Evolutionary conservation across 768 basidiomycete species (phyloP).

Genomic region (Boletellus ananas): DNA sequence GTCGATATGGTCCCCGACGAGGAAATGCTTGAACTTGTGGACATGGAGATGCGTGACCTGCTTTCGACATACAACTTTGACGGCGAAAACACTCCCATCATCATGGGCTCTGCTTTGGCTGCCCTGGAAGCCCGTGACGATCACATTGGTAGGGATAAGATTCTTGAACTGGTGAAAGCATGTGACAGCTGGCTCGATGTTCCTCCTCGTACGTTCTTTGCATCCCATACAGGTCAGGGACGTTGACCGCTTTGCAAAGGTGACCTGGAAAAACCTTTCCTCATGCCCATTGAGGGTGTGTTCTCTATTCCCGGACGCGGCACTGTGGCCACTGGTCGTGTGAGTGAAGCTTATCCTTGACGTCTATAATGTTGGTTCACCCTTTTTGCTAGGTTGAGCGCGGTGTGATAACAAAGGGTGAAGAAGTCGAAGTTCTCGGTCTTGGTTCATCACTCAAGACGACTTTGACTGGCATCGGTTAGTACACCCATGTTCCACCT

Average conservation of each 20-base stretch:
- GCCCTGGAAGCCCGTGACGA: slow-evolving; percentile 85
- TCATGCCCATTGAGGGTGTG: slow-evolving; percentile 93
- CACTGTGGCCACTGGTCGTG: slow-evolving; percentile 94
- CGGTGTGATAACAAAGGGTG: slow-evolving; percentile 85
- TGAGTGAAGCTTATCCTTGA: slow-evolving; percentile 33
- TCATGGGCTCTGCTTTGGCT: slow-evolving; percentile 96
- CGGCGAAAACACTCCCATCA: slow-evolving; percentile 95
- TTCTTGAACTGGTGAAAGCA: slow-evolving; percentile 75
- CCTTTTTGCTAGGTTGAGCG: slow-evolving; percentile 70
- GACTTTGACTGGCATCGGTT: slow-evolving; percentile 90
- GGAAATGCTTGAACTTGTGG: slow-evolving; percentile 98
- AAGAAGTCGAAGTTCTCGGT: slow-evolving; percentile 91
- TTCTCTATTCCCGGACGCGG: slow-evolving; percentile 99
- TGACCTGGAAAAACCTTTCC: slow-evolving; percentile 97
- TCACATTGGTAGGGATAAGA: slow-evolving; percentile 76
- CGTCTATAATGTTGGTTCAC: not conserved
- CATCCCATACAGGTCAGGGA: not conserved
- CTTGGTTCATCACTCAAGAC: slow-evolving; percentile 81
- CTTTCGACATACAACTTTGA: slow-evolving; percentile 91
- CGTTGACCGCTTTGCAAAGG: slow-evolving; percentile 41
- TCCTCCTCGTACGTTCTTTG: slow-evolving; percentile 65
- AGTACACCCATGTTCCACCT: not conserved
- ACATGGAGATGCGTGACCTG: slow-evolving; percentile 99
- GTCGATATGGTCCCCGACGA: slow-evolving; percentile 94
- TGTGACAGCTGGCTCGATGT: slow-evolving; percentile 96